A percentile compares a stretch with the other conserved stretches of the same genome.
Evolutionary conservation across 2,329 filamentous ascomycete genomes (phyloP).

Genomic region (Emergomyces orientalis): DNA sequence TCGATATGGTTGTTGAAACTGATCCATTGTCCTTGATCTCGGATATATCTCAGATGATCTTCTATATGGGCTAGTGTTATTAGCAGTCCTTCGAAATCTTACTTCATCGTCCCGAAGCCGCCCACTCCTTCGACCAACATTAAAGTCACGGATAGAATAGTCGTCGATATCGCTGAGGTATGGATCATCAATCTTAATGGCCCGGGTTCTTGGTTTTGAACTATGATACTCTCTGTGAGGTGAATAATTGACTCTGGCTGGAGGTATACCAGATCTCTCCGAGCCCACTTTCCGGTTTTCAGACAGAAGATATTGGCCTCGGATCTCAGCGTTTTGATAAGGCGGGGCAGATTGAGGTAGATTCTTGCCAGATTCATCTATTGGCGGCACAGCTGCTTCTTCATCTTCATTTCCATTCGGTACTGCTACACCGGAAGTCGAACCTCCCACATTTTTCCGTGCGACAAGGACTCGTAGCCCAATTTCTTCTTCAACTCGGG

Average conservation of each 20-base stretch:
- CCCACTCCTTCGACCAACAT: not conserved
- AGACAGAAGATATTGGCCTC: not conserved
- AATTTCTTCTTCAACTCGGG: constrained; percentile 3
- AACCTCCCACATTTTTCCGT: not conserved
- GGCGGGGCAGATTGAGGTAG: not conserved
- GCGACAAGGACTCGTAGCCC: constrained; percentile 5
- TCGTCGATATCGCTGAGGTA: not conserved
- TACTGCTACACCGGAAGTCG: not conserved
- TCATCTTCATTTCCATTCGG: not conserved
- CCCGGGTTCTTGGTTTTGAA: not conserved
- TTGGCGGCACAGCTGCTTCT: not conserved
- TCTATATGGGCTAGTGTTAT: not conserved
- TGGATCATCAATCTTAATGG: not conserved
- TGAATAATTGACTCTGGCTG: not conserved
- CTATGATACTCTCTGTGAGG: not conserved
- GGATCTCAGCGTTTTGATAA: not conserved
- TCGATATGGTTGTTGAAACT: not conserved
- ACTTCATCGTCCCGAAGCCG: not conserved
- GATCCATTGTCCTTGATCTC: not conserved
- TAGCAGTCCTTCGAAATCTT: not conserved
- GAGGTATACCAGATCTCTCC: not conserved
- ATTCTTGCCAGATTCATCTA: not conserved
- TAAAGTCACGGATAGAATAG: not conserved
- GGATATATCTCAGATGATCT: not conserved
- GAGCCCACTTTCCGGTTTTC: not conserved